Conservation (phyloP, 495 filamentous ascomycete species). For the Daldinia decipiens region DNA sequence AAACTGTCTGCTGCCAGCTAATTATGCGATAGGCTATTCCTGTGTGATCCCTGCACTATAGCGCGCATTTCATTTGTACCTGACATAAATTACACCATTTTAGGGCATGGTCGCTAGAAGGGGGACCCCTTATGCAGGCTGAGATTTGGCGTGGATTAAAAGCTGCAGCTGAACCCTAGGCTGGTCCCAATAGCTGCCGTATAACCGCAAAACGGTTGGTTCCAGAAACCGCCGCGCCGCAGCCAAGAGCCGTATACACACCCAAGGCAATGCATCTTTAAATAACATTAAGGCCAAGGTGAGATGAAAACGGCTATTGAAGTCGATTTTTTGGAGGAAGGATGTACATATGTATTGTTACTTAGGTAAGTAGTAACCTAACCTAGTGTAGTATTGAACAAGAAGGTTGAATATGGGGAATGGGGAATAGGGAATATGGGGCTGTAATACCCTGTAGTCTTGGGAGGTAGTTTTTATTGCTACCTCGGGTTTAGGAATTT, state of each 20-base stretch:
- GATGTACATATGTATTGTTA: not conserved
- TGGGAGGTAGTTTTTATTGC: not conserved
- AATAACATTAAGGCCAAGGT: not conserved
- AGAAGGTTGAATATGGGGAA: not conserved
- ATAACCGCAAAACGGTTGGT: conserved; percentile 18
- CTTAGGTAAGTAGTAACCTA: too few relatives aligned
- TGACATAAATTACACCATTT: conserved; percentile 34
- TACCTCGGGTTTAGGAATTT: conserved; percentile 10
- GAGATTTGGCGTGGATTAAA: conserved; percentile 14
- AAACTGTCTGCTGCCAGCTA: not conserved
- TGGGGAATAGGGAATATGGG: not conserved
- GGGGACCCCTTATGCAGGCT: conserved; percentile 33
- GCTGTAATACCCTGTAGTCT: not conserved
- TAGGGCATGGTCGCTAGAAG: conserved; percentile 18
- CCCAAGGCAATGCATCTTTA: not conserved
- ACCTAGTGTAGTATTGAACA: not conserved
- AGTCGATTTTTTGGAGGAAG: not conserved
- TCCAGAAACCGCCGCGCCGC: conserved; percentile 6
- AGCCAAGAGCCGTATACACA: not conserved
- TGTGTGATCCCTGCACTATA: conserved; percentile 4
- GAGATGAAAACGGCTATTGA: not conserved
- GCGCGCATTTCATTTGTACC: conserved; percentile 34
- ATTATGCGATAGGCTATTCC: conserved; percentile 11
- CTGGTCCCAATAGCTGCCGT: conserved; percentile 19
- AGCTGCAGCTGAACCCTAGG: conserved; percentile 12